Conservation (phyloP, 305 asterid species). For the Stenogyne calaminthoides region DNA sequence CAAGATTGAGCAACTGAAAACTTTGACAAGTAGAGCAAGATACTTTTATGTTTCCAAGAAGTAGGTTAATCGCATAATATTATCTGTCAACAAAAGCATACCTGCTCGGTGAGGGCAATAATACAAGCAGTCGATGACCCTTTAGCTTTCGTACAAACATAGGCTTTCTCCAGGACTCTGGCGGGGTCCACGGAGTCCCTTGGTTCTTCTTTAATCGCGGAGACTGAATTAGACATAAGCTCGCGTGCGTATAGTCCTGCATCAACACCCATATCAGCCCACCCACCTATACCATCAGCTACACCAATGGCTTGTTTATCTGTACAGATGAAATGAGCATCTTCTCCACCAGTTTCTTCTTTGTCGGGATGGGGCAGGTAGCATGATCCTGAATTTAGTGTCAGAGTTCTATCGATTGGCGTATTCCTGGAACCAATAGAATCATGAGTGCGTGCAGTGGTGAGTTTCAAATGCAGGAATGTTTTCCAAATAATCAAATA, state of each 20-base stretch:
- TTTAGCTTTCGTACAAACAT: conserved; percentile 71
- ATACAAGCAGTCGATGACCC: conserved; percentile 99
- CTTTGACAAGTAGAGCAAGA: conserved; percentile 15
- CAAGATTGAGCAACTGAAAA: conserved; percentile 16
- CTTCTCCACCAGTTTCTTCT: conserved; percentile 98
- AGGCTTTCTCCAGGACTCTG: conserved; percentile 90
- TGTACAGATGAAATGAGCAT: conserved; percentile 93
- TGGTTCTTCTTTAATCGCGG: conserved; percentile 86
- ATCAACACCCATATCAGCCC: conserved; percentile 95
- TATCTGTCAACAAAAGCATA: conserved; percentile 22
- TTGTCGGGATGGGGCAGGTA: conserved; percentile 96
- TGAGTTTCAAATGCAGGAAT: neutral
- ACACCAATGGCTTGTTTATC: conserved; percentile 89
- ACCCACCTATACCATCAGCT: conserved; percentile 99
- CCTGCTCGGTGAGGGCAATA: conserved; percentile 89
- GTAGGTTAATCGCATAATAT: neutral
- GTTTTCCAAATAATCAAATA: neutral
- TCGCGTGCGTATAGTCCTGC: conserved; percentile 92
- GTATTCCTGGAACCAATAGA: conserved; percentile 50
- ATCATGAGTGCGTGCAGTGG: neutral
- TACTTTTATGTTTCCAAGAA: neutral
- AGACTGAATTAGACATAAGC: conserved; percentile 86
- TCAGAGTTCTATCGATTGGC: conserved; percentile 48
- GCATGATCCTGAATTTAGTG: conserved; percentile 85
- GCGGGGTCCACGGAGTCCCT: conserved; percentile 84